Evolutionary conservation across 345 rosid genomes (phyloP), one percentile per base, ranked within the genome.

Genomic region (Lagerstroemia speciosa): DNA sequence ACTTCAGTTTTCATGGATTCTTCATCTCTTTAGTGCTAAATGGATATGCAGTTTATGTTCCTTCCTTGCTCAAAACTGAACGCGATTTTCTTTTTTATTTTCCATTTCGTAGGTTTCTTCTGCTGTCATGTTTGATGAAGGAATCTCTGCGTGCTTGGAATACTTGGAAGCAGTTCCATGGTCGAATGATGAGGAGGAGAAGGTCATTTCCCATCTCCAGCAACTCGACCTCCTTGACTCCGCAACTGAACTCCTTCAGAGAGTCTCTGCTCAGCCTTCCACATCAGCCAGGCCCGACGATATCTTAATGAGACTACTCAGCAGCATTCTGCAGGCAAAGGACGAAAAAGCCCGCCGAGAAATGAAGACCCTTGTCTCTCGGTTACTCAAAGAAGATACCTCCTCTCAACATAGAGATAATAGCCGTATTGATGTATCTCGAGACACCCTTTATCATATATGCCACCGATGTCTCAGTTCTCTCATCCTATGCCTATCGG

Each of bases 141-240:
- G 98, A 34, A 82, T 91, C 45, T 57, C 8, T 72, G 83, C 91
- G 32, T 91, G 97, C 80, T 73, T 93, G 64, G 89, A 87, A 78
- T 86, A 89, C 80, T 80, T 93, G 79, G 98, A 93, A 85, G 95
- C 94, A 52, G 86, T 84, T 65, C 97, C 96, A 24, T 93, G 98
- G 97, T 85, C 98, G 32, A 82, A 79, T 72, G 89, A 82, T 10
- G 97, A 93, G 72, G 98, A 93, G 75, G 90, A 82, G 73, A 78
- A 81, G 69, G 77, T 93, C 67, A 73, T 86, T 20, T 79, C 83
- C 41, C 77, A 82, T 73, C 89, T 91, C 20, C 72, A 77, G 45
- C 78, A 91, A 81, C 98, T 91, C 66, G 78, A 91, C 58, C 93
- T 93, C 71, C 77, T 79, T 27, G 83, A 82, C 43, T 86, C 83